phyloP scores from a whole-genome alignment of 306 rosid genomes.

The Cyclanthera cordifolia region DNA sequence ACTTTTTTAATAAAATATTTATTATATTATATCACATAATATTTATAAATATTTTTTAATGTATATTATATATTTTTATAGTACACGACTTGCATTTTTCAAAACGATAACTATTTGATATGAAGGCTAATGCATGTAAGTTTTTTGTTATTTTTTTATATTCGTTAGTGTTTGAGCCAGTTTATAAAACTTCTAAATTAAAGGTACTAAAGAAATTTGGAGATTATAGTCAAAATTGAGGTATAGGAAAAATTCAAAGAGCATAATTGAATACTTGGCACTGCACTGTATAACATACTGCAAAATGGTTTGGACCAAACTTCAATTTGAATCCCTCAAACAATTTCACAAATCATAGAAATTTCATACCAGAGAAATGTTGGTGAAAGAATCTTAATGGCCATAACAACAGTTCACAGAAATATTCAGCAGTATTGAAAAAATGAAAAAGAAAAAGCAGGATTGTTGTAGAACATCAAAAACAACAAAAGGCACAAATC shows the following conservation, averaged over 20 bases:
- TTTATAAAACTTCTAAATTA: too few relatives aligned
- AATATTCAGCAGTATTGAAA: not conserved
- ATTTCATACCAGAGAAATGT: not conserved
- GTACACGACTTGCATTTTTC: too few relatives aligned
- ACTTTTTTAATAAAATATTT: too few relatives aligned
- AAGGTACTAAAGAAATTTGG: not conserved
- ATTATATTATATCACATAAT: too few relatives aligned
- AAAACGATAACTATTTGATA: too few relatives aligned
- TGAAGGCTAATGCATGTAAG: too few relatives aligned
- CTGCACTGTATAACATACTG: not conserved
- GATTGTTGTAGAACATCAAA: not conserved
- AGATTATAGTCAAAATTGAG: not conserved
- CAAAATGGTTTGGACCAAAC: not conserved
- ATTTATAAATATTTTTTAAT: too few relatives aligned
- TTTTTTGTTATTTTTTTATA: too few relatives aligned
- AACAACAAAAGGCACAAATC: not conserved
- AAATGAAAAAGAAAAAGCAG: too few relatives aligned
- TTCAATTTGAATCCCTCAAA: not conserved
- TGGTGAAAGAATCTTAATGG: not conserved
- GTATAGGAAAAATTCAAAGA: not conserved
- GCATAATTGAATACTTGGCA: not conserved
- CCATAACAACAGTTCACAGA: not conserved
- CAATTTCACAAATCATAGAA: not conserved
- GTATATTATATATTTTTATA: too few relatives aligned
- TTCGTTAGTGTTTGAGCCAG: too few relatives aligned